These are phyloP conservation scores for Colletotrichum aenigma DNA, from an alignment of 2,329 filamentous ascomycete genomes.

Conservation along the genomic window DNA sequence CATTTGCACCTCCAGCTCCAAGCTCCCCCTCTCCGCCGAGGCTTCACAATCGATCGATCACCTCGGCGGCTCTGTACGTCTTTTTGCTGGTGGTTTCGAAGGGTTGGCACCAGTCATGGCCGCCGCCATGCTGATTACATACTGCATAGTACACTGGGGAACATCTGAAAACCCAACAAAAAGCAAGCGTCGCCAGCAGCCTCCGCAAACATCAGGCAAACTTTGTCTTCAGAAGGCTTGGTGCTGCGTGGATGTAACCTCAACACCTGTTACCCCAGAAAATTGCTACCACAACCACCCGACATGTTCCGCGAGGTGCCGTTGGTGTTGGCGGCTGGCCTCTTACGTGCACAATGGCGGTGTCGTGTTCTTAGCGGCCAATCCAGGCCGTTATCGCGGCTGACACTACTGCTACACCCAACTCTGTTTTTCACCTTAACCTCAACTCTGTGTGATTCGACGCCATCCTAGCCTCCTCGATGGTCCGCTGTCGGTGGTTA, in stretches of 20 bases:
- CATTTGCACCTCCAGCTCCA: not conserved
- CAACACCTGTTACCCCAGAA: not conserved
- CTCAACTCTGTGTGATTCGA: not conserved
- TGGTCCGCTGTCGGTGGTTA: not conserved
- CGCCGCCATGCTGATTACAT: not conserved
- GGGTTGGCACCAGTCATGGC: not conserved
- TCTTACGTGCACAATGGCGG: not conserved
- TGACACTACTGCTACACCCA: not conserved
- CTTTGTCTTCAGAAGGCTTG: conserved; percentile 7
- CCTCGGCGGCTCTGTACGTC: not conserved
- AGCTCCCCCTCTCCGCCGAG: not conserved
- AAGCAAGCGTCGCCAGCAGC: not conserved
- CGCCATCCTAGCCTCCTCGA: not conserved
- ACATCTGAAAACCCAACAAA: not conserved
- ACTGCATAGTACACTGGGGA: not conserved
- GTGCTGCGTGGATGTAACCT: not conserved
- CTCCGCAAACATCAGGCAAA: conserved; percentile 4
- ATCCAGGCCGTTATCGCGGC: not conserved
- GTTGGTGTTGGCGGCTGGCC: not conserved
- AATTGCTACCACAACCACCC: not conserved
- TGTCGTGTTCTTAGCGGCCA: not conserved
- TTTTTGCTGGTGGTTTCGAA: not conserved
- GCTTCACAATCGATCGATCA: not conserved
- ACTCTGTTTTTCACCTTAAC: not conserved
- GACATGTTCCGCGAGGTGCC: not conserved